These are phyloP conservation scores for Candida sp. DNA, from an alignment of 1,139 yeast species.

Conservation along the genomic window DNA sequence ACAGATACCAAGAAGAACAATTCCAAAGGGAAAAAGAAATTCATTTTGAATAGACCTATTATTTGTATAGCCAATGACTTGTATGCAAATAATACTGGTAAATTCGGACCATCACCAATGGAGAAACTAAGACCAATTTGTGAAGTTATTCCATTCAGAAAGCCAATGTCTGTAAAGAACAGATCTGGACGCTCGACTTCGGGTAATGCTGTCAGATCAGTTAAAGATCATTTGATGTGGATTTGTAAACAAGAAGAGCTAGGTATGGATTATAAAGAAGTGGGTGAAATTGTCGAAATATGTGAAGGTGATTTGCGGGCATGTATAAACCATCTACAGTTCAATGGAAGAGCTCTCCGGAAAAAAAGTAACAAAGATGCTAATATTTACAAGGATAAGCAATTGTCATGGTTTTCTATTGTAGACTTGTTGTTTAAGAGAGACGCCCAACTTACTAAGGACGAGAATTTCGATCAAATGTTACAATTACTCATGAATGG, in stretches of 20 bases:
- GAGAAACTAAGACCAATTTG: slow-evolving; percentile 71
- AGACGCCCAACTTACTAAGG: slow-evolving; percentile 43
- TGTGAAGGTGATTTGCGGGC: slow-evolving; percentile 87
- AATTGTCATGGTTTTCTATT: slow-evolving; percentile 57
- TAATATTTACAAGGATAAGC: slow-evolving; percentile 43
- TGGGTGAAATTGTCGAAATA: slow-evolving; percentile 57
- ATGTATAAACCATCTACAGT: slow-evolving; percentile 81
- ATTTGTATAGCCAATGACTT: slow-evolving; percentile 91
- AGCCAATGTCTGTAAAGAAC: slow-evolving; percentile 48
- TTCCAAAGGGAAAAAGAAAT: slow-evolving; percentile 25
- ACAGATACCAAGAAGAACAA: slow-evolving; percentile 9
- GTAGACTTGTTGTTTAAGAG: slow-evolving; percentile 54
- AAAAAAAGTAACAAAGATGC: slow-evolving; percentile 12
- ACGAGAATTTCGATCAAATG: slow-evolving; percentile 44
- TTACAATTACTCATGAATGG: slow-evolving; percentile 31
- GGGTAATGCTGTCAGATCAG: slow-evolving; percentile 35
- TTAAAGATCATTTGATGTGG: slow-evolving; percentile 36
- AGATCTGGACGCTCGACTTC: slow-evolving; percentile 28
- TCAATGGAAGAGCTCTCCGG: slow-evolving; percentile 32
- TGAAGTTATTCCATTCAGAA: slow-evolving; percentile 66
- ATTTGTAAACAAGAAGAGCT: slow-evolving; percentile 31
- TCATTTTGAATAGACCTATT: slow-evolving; percentile 70
- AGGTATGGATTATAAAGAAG: slow-evolving; percentile 28
- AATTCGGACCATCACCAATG: slow-evolving; percentile 43
- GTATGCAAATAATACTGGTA: slow-evolving; percentile 46